Evolutionary conservation across 1,284 basidiomycete species (phyloP), one percentile per base, ranked within the genome.

Genomic region (Athelia psychrophila): DNA sequence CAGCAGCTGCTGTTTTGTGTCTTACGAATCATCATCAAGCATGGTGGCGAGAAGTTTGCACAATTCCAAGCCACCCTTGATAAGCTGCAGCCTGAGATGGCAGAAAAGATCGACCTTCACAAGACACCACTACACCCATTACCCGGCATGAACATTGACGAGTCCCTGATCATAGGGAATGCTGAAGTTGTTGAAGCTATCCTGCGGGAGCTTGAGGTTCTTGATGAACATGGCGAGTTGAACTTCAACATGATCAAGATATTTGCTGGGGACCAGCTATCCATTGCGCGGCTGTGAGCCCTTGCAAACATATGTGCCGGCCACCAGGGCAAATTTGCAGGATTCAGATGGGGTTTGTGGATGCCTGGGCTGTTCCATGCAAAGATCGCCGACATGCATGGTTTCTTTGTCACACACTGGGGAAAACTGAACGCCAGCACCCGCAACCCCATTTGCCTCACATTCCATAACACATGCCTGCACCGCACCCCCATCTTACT

Each of bases 71-170:
- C 25, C 0, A 54, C 65, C 0, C 51, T 74, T 0, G 47, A 58
- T 0, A 45, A 56, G 0, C 32, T 35, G 1, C 44, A 55, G 9
- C 71, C 71, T 0, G 24, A 18, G 1, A 61, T 65, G 0, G 33
- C 53, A 0, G 53, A 67, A 6, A 61, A 65, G 40, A 73, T 74
- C 13, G 55, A 63, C 0, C 20, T 68, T 0, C 68, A 73, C 55
- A 53, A 62, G 27, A 72, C 72, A 0, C 42, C 56, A 0, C 47
- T 72, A 2, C 60, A 65, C 47, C 71, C 73, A 0, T 53, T 74
- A 0, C 68, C 67, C 0, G 61, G 69, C 0, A 69, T 66, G 64
- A 52, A 66, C 12, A 67, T 71, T 22, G 63, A 69, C 51, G 64
- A 69, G 46, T 57, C 58, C 0, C 56, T 61, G 1, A 64, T 51